Percentiles rank a stretch among this genome's conserved stretches.
Evolutionary conservation across 768 basidiomycete genomes (phyloP).

Genomic region (Boletus vermiculosoides): DNA sequence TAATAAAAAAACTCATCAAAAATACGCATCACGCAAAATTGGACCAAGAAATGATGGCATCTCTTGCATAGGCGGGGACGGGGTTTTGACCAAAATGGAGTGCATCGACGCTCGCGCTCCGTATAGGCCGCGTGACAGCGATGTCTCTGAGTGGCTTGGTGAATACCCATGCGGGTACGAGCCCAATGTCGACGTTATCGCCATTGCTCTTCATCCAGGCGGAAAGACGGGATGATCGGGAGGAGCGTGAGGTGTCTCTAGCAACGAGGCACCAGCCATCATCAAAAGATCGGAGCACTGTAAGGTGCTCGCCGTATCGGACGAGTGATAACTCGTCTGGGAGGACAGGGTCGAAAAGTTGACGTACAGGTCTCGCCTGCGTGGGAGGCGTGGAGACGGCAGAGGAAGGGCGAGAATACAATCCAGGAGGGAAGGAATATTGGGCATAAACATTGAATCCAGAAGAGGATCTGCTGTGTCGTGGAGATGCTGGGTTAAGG

Average conservation of each 20-base stretch:
- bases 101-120: slow-evolving; percentile 49
- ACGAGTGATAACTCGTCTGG: slow-evolving; percentile 66
- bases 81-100: slow-evolving; percentile 47
- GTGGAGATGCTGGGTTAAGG: slow-evolving; percentile 24
- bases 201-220: slow-evolving; percentile 12
- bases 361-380: slow-evolving; percentile 54
- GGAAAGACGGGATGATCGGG: slow-evolving; percentile 35
- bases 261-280: slow-evolving; percentile 82
- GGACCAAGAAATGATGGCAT: slow-evolving; percentile 64
- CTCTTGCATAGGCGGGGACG: slow-evolving; percentile 31
- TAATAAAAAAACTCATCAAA: neutral
- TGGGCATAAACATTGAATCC: slow-evolving; percentile 41
- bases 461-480: slow-evolving; percentile 34
- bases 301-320: slow-evolving; percentile 55
- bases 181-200: slow-evolving; percentile 61
- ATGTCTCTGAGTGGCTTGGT: slow-evolving; percentile 59
- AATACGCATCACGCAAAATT: slow-evolving; percentile 4
- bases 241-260: slow-evolving; percentile 44
- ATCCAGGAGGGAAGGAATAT: slow-evolving; percentile 1
- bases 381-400: slow-evolving; percentile 29
- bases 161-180: slow-evolving; percentile 79
- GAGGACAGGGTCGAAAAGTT: slow-evolving; percentile 65
- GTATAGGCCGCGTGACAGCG: slow-evolving; percentile 59
- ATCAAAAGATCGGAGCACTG: slow-evolving; percentile 64
- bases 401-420: slow-evolving; percentile 11